Percentiles rank a stretch among this genome's conserved stretches.
phyloP scores from a whole-genome alignment of 2,329 filamentous ascomycete genomes.

The Colletotrichum plurivorum region DNA sequence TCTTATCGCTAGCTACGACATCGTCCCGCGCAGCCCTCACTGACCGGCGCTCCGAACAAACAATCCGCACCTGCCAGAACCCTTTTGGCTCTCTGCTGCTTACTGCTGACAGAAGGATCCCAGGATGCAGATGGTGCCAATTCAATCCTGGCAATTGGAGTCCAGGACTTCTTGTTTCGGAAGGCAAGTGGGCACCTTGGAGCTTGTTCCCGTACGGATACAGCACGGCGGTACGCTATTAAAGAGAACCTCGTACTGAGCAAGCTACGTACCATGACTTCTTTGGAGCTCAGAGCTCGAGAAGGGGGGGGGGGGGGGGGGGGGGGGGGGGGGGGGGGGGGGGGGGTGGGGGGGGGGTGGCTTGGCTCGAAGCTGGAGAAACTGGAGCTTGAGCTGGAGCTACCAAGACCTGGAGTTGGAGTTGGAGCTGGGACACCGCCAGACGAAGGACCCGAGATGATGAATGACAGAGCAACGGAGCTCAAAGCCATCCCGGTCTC shows the following conservation, averaged over 20 bases:
- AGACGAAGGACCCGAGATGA: conserved; percentile 30
- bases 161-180: conserved; percentile 29
- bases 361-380: conserved; percentile 10
- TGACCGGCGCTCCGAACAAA: conserved; percentile 21
- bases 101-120: conserved; percentile 17
- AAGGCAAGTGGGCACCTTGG: conserved; percentile 31
- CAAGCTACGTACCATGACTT: neutral
- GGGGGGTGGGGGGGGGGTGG: neutral
- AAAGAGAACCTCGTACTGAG: neutral
- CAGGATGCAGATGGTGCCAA: conserved; percentile 17
- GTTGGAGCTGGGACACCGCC: conserved; percentile 9
- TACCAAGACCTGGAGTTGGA: neutral
- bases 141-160: conserved; percentile 24
- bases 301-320: neutral
- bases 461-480: conserved; percentile 31
- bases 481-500: conserved; percentile 11
- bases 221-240: conserved; percentile 9
- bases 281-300: conserved; percentile 11
- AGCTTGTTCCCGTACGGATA: conserved; percentile 20
- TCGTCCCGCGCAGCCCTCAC: conserved; percentile 24
- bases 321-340: neutral
- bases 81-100: conserved; percentile 5
- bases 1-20: conserved; percentile 27
- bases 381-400: conserved; percentile 9
- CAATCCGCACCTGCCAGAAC: conserved; percentile 7